A percentile compares a stretch with the other conserved stretches of the same genome.
Evolutionary conservation across 371 early-diverging fungal species (phyloP).

Genomic region (Mortierella sp.): DNA sequence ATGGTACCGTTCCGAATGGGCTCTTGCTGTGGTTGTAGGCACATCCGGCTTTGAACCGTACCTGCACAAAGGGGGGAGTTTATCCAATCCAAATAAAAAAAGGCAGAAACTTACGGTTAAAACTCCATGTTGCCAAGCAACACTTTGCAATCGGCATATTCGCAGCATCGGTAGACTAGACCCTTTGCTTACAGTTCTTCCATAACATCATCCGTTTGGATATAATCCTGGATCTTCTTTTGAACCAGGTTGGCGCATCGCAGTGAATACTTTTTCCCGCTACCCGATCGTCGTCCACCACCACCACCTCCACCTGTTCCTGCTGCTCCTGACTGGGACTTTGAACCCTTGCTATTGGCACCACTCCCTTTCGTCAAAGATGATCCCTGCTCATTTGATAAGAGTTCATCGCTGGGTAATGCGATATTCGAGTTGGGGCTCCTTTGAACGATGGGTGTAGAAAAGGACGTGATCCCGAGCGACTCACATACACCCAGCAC

Average conservation of each 20-base stretch:
- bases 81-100: constrained; percentile 7
- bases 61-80: neutral
- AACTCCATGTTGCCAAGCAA: neutral
- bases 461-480: constrained; percentile 19
- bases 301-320: constrained; percentile 16
- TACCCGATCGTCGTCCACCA: constrained; percentile 23
- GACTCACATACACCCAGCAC: constrained; percentile 37
- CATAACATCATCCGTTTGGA: constrained; percentile 47
- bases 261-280: constrained; percentile 34
- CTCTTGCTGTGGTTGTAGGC: constrained; percentile 12
- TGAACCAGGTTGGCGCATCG: constrained; percentile 38
- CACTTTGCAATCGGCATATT: neutral
- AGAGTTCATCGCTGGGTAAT: no score
- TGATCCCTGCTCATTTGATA: neutral
- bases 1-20: constrained; percentile 46
- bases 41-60: constrained; percentile 32
- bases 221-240: constrained; percentile 42
- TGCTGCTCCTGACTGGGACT: constrained; percentile 1
- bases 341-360: constrained; percentile 4
- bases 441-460: constrained; percentile 3
- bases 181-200: constrained; percentile 41
- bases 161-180: no score
- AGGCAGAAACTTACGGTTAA: neutral
- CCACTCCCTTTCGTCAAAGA: constrained; percentile 8
- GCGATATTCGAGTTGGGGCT: neutral